Conservation (phyloP, 192 early-diverging fungal genomes). For the Haplosporangium gracile region DNA sequence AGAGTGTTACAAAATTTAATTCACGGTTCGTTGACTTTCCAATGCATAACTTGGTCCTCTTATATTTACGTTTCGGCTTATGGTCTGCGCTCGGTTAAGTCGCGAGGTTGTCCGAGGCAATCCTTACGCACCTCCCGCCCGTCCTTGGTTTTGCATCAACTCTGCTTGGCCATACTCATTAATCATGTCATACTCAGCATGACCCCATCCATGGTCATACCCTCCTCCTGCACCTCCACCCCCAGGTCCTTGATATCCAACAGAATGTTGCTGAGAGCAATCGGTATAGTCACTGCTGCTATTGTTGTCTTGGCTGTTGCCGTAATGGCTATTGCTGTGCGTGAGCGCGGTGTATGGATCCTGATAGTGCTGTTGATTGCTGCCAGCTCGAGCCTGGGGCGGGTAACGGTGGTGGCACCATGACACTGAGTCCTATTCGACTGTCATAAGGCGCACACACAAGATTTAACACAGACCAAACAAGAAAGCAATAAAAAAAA, state of each 20-base stretch:
- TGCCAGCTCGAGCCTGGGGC: not conserved
- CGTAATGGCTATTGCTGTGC: constrained; percentile 13
- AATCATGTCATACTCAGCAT: constrained; percentile 39
- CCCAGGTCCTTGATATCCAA: constrained; percentile 15
- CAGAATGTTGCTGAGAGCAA: constrained; percentile 5
- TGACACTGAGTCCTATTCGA: not conserved
- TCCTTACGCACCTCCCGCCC: not conserved
- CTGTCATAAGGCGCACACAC: not conserved
- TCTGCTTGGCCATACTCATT: constrained; percentile 30
- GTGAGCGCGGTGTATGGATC: too few relatives aligned
- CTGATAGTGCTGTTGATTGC: not conserved
- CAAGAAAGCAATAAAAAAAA: too few relatives aligned
- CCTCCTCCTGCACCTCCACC: constrained; percentile 8
- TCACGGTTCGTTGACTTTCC: too few relatives aligned
- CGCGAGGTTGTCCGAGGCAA: too few relatives aligned
- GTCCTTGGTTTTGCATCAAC: constrained; percentile 27
- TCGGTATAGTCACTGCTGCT: not conserved
- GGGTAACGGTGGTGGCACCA: not conserved
- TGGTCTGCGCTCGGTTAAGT: too few relatives aligned
- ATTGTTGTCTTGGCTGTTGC: constrained; percentile 16
- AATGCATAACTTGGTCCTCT: too few relatives aligned
- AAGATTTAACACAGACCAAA: too few relatives aligned
- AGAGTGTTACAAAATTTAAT: too few relatives aligned
- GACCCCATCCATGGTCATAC: constrained; percentile 13
- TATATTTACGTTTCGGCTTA: too few relatives aligned